phyloP scores from a whole-genome alignment of 768 basidiomycete species.

The Podaxis sp. region DNA sequence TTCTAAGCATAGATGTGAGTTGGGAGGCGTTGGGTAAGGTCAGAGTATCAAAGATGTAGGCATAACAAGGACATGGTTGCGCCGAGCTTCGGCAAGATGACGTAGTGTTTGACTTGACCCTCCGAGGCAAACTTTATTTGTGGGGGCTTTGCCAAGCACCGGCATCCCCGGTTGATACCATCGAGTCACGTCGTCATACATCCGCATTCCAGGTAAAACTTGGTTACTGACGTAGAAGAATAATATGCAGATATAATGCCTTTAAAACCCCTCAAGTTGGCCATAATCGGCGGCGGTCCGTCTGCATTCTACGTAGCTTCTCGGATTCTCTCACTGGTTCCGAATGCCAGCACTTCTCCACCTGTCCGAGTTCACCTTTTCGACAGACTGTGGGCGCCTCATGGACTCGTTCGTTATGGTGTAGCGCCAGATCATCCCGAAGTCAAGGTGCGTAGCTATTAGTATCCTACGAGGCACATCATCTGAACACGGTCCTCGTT shows the following conservation, averaged over 20 bases:
- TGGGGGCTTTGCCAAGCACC: neutral
- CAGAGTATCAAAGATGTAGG: too few relatives aligned
- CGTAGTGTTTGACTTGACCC: neutral
- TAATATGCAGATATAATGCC: slow-evolving; percentile 10
- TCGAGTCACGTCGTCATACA: neutral
- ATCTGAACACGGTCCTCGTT: neutral
- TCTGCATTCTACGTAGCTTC: slow-evolving; percentile 96
- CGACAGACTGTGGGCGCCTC: slow-evolving; percentile 91
- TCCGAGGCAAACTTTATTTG: neutral
- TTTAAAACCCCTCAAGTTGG: slow-evolving; percentile 59
- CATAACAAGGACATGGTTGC: too few relatives aligned
- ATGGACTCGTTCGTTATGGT: slow-evolving; percentile 93
- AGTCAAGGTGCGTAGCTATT: slow-evolving; percentile 67
- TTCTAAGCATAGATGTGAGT: neutral
- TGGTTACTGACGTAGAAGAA: neutral
- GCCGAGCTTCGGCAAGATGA: neutral
- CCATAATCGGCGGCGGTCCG: slow-evolving; percentile 91
- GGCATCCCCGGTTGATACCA: neutral
- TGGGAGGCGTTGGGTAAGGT: too few relatives aligned
- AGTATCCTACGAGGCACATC: neutral
- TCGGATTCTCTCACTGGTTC: slow-evolving; percentile 65
- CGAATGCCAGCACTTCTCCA: slow-evolving; percentile 37
- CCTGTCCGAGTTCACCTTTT: slow-evolving; percentile 74
- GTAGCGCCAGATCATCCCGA: slow-evolving; percentile 99
- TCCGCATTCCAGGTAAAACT: neutral